A percentile compares a stretch with the other conserved stretches of the same genome.
Conservation (phyloP, 805 yeast genomes). For the Wickerhamiella dianesei region DNA sequence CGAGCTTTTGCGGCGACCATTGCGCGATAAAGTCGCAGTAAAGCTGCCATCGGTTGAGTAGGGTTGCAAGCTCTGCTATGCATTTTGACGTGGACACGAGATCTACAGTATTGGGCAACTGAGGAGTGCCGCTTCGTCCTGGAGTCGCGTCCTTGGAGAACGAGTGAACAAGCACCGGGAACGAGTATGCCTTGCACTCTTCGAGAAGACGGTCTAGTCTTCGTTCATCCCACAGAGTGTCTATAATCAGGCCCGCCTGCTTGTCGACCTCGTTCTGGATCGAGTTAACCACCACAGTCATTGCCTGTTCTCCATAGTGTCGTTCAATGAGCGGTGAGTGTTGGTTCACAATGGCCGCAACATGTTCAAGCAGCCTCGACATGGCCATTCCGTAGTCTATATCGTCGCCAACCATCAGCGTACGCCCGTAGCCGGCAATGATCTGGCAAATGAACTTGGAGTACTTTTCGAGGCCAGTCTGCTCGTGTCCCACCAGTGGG, state of each 20-base stretch:
- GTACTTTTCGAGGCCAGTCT: slow-evolving; percentile 63
- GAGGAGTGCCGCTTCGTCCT: slow-evolving; percentile 1
- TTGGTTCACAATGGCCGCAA: slow-evolving; percentile 72
- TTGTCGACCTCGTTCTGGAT: slow-evolving; percentile 82
- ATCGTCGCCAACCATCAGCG: slow-evolving; percentile 31
- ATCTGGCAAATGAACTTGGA: slow-evolving; percentile 77
- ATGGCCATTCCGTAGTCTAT: slow-evolving; percentile 28
- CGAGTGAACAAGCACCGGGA: slow-evolving; percentile 31
- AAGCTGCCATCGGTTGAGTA: slow-evolving; percentile 66
- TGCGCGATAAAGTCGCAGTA: slow-evolving; percentile 51
- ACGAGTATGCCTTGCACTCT: slow-evolving; percentile 44
- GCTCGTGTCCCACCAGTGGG: slow-evolving; percentile 66
- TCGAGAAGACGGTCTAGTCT: slow-evolving; percentile 41
- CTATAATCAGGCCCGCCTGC: slow-evolving; percentile 81
- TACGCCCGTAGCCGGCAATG: slow-evolving; percentile 64
- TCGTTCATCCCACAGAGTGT: slow-evolving; percentile 68
- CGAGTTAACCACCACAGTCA: slow-evolving; percentile 48
- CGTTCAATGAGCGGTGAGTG: slow-evolving; percentile 66
- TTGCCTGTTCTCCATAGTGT: slow-evolving; percentile 50
- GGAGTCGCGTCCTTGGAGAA: slow-evolving; percentile 3
- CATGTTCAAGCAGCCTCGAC: slow-evolving; percentile 54
- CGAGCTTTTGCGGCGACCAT: slow-evolving; percentile 21
- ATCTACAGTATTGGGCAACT: slow-evolving; percentile 23
- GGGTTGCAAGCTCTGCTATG: slow-evolving; percentile 55
- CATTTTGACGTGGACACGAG: slow-evolving; percentile 55